Conservation (phyloP, 345 rosid species). For the Pelargonium nanum region DNA sequence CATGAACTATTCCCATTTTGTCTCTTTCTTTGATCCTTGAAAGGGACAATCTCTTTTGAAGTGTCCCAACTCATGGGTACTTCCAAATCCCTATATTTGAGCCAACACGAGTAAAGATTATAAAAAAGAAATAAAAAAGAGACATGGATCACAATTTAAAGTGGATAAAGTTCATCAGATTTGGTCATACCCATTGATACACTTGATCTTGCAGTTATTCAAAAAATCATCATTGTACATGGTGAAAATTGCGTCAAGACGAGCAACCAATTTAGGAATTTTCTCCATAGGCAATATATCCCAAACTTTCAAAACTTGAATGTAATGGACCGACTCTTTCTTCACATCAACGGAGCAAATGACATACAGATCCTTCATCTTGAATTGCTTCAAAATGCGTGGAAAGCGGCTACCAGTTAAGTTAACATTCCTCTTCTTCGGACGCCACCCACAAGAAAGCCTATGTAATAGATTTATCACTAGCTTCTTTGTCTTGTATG, state of each 20-base stretch:
- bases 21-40: too few species aligned
- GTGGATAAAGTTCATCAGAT: neutral
- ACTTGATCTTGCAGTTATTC: conserved; percentile 31
- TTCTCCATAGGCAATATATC: conserved; percentile 37
- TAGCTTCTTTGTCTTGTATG: conserved; percentile 13
- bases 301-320: conserved; percentile 48
- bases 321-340: conserved; percentile 17
- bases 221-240: conserved; percentile 29
- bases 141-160: too few species aligned
- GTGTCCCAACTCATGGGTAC: conserved; percentile 32
- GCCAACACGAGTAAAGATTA: too few species aligned
- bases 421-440: conserved; percentile 27
- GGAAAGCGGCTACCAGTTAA: conserved; percentile 17
- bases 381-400: conserved; percentile 33
- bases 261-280: conserved; percentile 23
- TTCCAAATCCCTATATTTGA: conserved; percentile 29
- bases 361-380: conserved; percentile 25
- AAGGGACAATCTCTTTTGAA: conserved; percentile 18
- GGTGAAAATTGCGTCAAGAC: conserved; percentile 29
- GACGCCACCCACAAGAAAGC: conserved; percentile 51
- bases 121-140: too few species aligned
- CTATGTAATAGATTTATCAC: conserved; percentile 21
- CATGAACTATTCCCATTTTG: conserved; percentile 8
- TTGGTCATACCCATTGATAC: conserved; percentile 41
- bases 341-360: conserved; percentile 31